A percentile compares a stretch with the other conserved stretches of the same genome.
Evolutionary conservation across 176 grass and related monocot genomes (phyloP).

Genomic region (Ensete glaucum): DNA sequence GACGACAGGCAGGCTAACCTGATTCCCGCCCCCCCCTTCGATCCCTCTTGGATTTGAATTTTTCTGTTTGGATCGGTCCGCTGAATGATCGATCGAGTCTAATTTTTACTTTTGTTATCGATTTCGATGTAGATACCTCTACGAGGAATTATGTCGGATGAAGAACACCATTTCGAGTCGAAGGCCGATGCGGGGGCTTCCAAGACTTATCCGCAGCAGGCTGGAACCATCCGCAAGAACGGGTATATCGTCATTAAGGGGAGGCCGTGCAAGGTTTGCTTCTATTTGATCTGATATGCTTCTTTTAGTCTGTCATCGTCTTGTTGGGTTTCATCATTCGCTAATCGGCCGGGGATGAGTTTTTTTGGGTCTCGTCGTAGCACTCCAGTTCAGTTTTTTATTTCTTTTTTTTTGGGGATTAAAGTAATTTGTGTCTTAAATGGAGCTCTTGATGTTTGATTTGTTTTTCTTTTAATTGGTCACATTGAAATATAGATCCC

Average conservation of each 20-base stretch:
- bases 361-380: no score
- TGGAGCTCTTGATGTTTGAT: no score
- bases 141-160: neutral
- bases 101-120: neutral
- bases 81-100: neutral
- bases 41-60: neutral
- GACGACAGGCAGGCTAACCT: neutral
- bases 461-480: no score
- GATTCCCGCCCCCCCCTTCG: neutral
- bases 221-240: constrained; percentile 3
- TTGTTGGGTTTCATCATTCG: neutral
- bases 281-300: neutral
- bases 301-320: neutral
- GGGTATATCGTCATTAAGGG: constrained; percentile 9
- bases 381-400: no score
- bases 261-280: neutral
- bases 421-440: no score
- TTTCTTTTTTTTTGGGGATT: no score
- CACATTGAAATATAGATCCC: no score
- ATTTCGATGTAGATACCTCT: neutral
- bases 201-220: constrained; percentile 10
- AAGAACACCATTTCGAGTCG: constrained; percentile 8
- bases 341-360: no score
- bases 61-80: neutral
- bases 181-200: constrained; percentile 3